Conservation (phyloP, 2,329 filamentous ascomycete species). For the Fusarium graminum region DNA sequence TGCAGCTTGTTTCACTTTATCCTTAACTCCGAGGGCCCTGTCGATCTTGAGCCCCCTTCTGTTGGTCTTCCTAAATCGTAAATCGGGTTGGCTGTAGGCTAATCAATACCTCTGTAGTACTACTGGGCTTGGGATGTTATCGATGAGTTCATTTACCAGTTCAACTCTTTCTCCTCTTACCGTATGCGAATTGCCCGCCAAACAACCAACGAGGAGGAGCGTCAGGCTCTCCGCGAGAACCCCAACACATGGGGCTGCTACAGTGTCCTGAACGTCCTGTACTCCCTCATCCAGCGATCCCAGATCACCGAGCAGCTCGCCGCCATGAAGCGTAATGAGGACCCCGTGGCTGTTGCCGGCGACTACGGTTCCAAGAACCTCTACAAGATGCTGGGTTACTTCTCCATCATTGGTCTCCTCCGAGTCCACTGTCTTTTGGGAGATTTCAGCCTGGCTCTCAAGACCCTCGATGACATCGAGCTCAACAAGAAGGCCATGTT, state of each 20-base stretch:
- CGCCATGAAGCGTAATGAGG: conserved; percentile 94
- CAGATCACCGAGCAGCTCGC: conserved; percentile 98
- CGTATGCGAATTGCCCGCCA: conserved; percentile 89
- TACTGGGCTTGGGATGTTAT: conserved; percentile 99
- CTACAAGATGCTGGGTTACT: conserved; percentile 99
- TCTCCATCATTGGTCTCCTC: conserved; percentile 97
- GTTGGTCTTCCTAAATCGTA: conserved; percentile 67
- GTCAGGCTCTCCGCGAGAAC: conserved; percentile 91
- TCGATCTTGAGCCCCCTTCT: conserved; percentile 95
- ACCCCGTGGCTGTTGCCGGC: conserved; percentile 86
- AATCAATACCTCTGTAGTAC: conserved; percentile 70
- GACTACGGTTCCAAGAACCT: conserved; percentile 95
- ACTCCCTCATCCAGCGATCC: conserved; percentile 97
- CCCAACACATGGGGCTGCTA: conserved; percentile 99
- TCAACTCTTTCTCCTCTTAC: conserved; percentile 99
- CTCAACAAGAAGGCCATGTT: conserved; percentile 99
- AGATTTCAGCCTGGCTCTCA: conserved; percentile 97
- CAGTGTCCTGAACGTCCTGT: conserved; percentile 98
- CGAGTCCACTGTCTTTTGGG: conserved; percentile 96
- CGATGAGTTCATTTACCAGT: conserved; percentile 99
- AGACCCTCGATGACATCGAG: conserved; percentile 99
- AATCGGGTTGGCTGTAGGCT: conserved; percentile 35
- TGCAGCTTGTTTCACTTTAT: conserved; percentile 99
- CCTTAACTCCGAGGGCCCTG: conserved; percentile 98
- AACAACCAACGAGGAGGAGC: conserved; percentile 90